A percentile compares a stretch with the other conserved stretches of the same genome.
These are phyloP conservation scores for Sphagnum fallax DNA, from an alignment of 228 moss, liverwort and hornwort genomes.

Conservation along the genomic window DNA sequence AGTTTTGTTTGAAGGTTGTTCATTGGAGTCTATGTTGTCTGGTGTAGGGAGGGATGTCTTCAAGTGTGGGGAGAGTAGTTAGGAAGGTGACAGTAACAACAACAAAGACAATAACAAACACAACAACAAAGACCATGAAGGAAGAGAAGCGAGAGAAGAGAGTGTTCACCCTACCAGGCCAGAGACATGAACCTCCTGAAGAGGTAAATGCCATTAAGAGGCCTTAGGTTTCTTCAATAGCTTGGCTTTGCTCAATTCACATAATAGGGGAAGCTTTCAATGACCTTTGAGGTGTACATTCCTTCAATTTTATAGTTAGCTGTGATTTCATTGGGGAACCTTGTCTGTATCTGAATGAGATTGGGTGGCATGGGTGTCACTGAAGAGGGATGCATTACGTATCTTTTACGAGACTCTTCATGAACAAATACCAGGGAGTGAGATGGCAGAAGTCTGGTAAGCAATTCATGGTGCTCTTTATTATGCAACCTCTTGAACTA, in stretches of 20 bases:
- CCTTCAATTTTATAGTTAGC: too few relatives aligned
- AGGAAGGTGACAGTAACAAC: constrained; percentile 24
- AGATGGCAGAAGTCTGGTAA: constrained; percentile 91
- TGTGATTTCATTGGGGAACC: neutral
- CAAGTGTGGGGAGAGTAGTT: constrained; percentile 15
- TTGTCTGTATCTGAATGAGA: neutral
- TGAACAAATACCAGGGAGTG: constrained; percentile 80
- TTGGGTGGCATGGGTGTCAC: constrained; percentile 1
- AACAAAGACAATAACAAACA: constrained; percentile 14
- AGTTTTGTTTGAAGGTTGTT: too few relatives aligned
- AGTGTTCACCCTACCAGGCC: constrained; percentile 71
- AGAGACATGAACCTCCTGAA: constrained; percentile 81
- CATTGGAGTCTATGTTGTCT: too few relatives aligned
- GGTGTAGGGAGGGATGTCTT: constrained; percentile 34
- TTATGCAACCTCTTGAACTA: neutral
- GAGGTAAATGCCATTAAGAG: constrained; percentile 29
- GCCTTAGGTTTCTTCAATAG: constrained; percentile 1
- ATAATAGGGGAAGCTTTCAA: neutral
- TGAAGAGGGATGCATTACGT: constrained; percentile 83
- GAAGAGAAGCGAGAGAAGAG: constrained; percentile 79
- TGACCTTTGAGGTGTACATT: neutral
- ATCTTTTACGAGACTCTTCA: constrained; percentile 85
- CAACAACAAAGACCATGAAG: constrained; percentile 1
- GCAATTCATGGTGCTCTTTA: neutral
- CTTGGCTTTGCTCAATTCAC: neutral